Evolutionary conservation across 148 eudicot species (phyloP).

Genomic region (Talinum fruticosum): DNA sequence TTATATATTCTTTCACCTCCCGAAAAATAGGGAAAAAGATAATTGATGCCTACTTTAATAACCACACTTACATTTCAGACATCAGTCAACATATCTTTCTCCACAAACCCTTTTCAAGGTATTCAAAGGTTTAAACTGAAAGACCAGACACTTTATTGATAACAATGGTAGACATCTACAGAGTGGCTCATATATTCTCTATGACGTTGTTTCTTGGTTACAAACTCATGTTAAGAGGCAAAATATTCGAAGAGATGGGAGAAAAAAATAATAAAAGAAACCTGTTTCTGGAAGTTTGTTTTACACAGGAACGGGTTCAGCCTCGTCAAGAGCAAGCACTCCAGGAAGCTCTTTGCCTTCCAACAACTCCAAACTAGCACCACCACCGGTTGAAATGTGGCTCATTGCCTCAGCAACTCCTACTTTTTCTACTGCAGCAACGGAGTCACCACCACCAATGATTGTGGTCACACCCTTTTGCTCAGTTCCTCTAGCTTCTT

Average conservation of each 20-base stretch:
- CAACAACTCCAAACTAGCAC: conserved; percentile 91
- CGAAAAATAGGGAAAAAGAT: too few species aligned
- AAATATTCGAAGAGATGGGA: background rate
- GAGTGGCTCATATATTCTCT: conserved; percentile 15
- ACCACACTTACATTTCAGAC: too few species aligned
- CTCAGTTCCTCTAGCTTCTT: conserved; percentile 78
- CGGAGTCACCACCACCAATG: conserved; percentile 94
- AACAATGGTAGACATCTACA: conserved; percentile 20
- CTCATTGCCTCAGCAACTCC: conserved; percentile 90
- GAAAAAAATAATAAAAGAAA: background rate
- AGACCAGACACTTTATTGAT: conserved; percentile 3
- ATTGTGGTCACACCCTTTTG: conserved; percentile 89
- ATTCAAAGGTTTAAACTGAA: background rate
- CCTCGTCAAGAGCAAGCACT: conserved; percentile 83
- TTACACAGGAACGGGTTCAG: conserved; percentile 51
- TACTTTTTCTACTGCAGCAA: conserved; percentile 86
- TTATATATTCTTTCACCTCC: too few species aligned
- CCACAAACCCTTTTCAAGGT: too few species aligned
- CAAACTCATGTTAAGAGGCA: conserved; percentile 21
- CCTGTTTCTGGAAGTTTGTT: background rate
- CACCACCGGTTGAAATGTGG: conserved; percentile 96
- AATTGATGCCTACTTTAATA: too few species aligned
- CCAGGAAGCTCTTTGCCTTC: conserved; percentile 94
- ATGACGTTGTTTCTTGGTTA: conserved; percentile 16
- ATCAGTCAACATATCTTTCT: too few species aligned